Conservation (phyloP, 331 rosid genomes). For the Malus hybrid region DNA sequence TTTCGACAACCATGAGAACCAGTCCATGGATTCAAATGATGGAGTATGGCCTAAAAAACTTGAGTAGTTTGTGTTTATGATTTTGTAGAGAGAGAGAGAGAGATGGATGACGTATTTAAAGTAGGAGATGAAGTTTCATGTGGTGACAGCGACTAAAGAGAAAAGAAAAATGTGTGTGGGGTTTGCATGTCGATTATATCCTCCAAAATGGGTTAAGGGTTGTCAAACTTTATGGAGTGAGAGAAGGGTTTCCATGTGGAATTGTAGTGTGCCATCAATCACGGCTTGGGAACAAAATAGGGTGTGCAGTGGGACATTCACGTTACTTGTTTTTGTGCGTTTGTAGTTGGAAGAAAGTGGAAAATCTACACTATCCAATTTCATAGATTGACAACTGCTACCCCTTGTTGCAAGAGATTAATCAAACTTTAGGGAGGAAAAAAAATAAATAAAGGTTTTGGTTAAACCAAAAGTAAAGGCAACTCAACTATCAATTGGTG, state of each 20-base stretch:
- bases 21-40: constrained; percentile 52
- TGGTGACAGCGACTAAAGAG: constrained; percentile 40
- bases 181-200: constrained; percentile 36
- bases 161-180: constrained; percentile 36
- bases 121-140: not conserved
- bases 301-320: constrained; percentile 12
- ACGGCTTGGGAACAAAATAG: constrained; percentile 34
- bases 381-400: not conserved
- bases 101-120: not conserved
- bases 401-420: not conserved
- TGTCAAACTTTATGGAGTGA: not conserved
- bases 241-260: constrained; percentile 33
- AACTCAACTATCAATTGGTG: constrained; percentile 6
- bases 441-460: not conserved
- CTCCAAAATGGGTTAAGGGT: constrained; percentile 8
- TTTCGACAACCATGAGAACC: constrained; percentile 94
- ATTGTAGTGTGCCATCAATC: constrained; percentile 48
- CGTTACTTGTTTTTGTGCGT: constrained; percentile 23
- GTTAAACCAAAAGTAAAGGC: constrained; percentile 25
- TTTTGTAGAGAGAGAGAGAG: not conserved
- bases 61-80: constrained; percentile 7
- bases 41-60: not conserved
- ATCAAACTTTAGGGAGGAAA: not conserved
- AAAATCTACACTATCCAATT: not conserved
- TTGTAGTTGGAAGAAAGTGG: constrained; percentile 19